Conservation (phyloP, 768 basidiomycete genomes). For the Heimioporus sp. region DNA sequence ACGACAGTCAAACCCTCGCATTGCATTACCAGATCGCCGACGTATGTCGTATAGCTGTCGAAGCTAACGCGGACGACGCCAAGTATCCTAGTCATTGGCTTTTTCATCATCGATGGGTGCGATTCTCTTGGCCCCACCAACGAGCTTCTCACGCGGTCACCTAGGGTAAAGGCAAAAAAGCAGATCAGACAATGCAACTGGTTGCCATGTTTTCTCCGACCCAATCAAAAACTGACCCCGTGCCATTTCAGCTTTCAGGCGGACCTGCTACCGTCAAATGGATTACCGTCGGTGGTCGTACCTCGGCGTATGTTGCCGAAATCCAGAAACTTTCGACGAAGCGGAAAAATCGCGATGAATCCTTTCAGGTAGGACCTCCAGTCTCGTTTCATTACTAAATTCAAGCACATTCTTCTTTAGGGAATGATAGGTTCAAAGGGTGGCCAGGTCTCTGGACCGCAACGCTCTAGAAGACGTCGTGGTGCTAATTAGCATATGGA, state of each 20-base stretch:
- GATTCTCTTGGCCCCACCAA: neutral
- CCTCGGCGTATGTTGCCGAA: slow-evolving; percentile 68
- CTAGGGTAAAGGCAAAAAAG: slow-evolving; percentile 60
- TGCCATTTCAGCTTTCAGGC: slow-evolving; percentile 56
- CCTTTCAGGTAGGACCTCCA: neutral
- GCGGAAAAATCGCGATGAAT: neutral
- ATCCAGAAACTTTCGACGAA: slow-evolving; percentile 44
- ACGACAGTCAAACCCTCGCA: slow-evolving; percentile 43
- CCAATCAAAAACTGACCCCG: slow-evolving; percentile 2
- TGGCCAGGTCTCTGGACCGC: neutral
- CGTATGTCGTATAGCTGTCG: slow-evolving; percentile 61
- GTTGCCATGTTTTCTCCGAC: slow-evolving; percentile 28
- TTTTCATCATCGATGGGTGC: slow-evolving; percentile 68
- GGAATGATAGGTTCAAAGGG: neutral
- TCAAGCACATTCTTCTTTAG: neutral
- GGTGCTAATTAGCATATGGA: neutral
- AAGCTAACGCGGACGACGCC: slow-evolving; percentile 64
- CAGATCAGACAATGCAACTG: slow-evolving; percentile 44
- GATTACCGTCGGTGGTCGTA: slow-evolving; percentile 74
- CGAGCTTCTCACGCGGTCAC: slow-evolving; percentile 12
- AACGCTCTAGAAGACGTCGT: slow-evolving; percentile 11
- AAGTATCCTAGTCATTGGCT: slow-evolving; percentile 70
- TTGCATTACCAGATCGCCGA: slow-evolving; percentile 53
- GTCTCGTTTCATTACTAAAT: neutral
- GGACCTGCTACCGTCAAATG: slow-evolving; percentile 70